Evolutionary conservation across 2,329 filamentous ascomycete genomes (phyloP).

Genomic region (Diaporthe helianthi): DNA sequence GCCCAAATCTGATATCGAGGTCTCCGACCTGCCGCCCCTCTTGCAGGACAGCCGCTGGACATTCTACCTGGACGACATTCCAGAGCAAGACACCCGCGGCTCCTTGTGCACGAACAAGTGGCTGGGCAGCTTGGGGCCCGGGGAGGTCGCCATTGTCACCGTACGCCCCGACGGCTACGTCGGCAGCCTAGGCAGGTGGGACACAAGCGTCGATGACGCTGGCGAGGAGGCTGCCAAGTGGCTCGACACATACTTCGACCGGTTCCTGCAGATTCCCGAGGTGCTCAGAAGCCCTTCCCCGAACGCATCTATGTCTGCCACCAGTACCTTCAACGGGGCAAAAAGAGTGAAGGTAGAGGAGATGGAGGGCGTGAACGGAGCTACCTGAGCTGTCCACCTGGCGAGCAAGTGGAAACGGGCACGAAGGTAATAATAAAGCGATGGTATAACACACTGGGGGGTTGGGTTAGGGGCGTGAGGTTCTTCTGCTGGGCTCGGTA

Average conservation of each 20-base stretch:
- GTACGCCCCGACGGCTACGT: slow-evolving; percentile 79
- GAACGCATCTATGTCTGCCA: slow-evolving; percentile 30
- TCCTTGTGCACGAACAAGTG: slow-evolving; percentile 71
- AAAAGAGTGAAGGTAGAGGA: slow-evolving; percentile 24
- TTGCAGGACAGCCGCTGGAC: slow-evolving; percentile 74
- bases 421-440: background rate
- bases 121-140: slow-evolving; percentile 64
- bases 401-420: background rate
- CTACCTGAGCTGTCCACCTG: background rate
- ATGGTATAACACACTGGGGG: background rate
- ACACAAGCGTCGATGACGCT: slow-evolving; percentile 57
- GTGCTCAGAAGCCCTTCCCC: slow-evolving; percentile 28
- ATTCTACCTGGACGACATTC: slow-evolving; percentile 73
- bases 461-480: background rate
- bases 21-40: slow-evolving; percentile 67
- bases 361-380: background rate
- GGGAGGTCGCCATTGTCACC: slow-evolving; percentile 69
- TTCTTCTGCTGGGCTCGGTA: background rate
- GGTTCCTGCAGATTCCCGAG: slow-evolving; percentile 59
- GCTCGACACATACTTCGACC: slow-evolving; percentile 61
- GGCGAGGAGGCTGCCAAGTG: slow-evolving; percentile 60
- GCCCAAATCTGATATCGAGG: slow-evolving; percentile 68
- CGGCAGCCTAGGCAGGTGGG: slow-evolving; percentile 65
- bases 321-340: slow-evolving; percentile 5
- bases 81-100: slow-evolving; percentile 60